These are phyloP conservation scores for Vanrija humicola DNA, from an alignment of 1,284 basidiomycete species.

Conservation along the genomic window DNA sequence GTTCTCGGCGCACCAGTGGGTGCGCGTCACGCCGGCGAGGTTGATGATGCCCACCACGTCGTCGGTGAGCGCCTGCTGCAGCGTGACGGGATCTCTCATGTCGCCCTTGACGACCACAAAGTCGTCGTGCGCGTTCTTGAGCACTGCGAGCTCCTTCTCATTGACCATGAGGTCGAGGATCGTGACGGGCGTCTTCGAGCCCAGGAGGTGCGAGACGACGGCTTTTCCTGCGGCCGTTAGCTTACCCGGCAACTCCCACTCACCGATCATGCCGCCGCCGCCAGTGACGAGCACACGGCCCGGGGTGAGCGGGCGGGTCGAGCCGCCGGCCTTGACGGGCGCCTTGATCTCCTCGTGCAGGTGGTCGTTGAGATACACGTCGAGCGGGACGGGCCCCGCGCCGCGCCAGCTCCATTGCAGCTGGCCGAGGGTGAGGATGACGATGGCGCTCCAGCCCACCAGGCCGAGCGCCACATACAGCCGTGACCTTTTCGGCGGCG, in stretches of 20 bases:
- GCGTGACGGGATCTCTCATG: slow-evolving; percentile 21
- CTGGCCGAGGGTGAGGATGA: too few relatives aligned
- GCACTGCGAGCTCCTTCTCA: slow-evolving; percentile 20
- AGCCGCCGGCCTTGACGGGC: too few relatives aligned
- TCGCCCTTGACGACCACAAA: slow-evolving; percentile 22
- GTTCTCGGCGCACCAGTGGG: slow-evolving; percentile 34
- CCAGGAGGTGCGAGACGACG: slow-evolving; percentile 18
- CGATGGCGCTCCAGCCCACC: too few relatives aligned
- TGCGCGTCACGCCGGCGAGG: slow-evolving; percentile 35
- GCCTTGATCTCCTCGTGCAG: too few relatives aligned
- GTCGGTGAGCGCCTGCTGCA: slow-evolving; percentile 9
- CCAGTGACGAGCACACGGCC: neutral
- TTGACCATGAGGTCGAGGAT: slow-evolving; percentile 28
- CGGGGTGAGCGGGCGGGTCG: too few relatives aligned
- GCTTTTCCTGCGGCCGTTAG: slow-evolving; percentile 17
- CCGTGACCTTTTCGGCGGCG: too few relatives aligned
- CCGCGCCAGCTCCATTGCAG: too few relatives aligned
- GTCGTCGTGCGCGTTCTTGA: slow-evolving; percentile 12
- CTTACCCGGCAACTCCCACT: too few relatives aligned
- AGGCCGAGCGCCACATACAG: too few relatives aligned
- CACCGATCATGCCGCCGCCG: neutral
- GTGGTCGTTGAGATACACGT: too few relatives aligned
- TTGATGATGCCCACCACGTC: slow-evolving; percentile 32
- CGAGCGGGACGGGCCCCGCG: too few relatives aligned
- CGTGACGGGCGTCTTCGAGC: slow-evolving; percentile 15